Evolutionary conservation across 1,139 yeast genomes (phyloP).

Genomic region (Kodamaea derodonti): DNA sequence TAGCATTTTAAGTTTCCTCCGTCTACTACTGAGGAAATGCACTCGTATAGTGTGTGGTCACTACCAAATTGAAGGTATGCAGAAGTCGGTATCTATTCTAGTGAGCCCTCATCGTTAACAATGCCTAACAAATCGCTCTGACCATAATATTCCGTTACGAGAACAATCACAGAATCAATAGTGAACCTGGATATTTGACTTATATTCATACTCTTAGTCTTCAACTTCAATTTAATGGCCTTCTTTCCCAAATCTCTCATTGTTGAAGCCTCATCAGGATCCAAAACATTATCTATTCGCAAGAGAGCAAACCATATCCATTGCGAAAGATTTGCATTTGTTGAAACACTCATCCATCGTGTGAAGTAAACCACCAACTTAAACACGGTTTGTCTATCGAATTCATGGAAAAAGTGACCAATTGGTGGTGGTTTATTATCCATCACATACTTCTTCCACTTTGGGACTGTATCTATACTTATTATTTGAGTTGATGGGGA

Average conservation of each 20-base stretch:
- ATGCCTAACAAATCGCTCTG: constrained; percentile 37
- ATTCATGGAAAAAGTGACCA: constrained; percentile 14
- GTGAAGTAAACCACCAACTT: constrained; percentile 34
- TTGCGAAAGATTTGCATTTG: constrained; percentile 26
- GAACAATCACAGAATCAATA: constrained; percentile 27
- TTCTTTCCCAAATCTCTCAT: constrained; percentile 39
- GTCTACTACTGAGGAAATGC: no score
- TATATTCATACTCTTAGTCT: constrained; percentile 9
- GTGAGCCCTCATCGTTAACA: no score
- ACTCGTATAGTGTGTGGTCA: no score
- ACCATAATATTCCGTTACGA: constrained; percentile 35
- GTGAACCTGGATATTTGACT: constrained; percentile 20
- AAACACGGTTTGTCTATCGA: constrained; percentile 33
- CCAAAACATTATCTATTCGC: constrained; percentile 32
- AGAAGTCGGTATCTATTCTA: no score
- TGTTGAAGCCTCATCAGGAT: constrained; percentile 31
- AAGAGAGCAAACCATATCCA: constrained; percentile 39
- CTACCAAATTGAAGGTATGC: no score
- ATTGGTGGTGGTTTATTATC: constrained; percentile 28
- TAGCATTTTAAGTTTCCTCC: no score
- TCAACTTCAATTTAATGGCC: constrained; percentile 26
- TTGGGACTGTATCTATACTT: constrained; percentile 21
- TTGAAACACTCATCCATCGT: constrained; percentile 35
- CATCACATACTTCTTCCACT: constrained; percentile 31
- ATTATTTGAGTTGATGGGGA: constrained; percentile 1